Conservation (phyloP, 257 asterid genomes). For the Ballota nigra region DNA sequence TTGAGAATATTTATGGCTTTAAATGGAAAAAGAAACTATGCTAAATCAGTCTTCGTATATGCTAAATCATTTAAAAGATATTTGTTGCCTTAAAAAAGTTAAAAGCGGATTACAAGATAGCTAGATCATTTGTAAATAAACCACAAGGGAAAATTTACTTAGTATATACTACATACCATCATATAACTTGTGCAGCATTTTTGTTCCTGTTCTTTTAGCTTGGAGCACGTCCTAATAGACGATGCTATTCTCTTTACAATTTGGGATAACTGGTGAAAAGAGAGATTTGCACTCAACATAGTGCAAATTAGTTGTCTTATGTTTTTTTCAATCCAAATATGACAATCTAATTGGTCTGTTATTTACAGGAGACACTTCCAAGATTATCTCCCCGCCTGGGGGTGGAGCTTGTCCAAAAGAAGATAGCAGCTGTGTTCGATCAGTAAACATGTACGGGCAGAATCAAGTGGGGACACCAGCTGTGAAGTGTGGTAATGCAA, state of each 20-base stretch:
- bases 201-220: background rate
- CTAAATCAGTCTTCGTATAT: too few species aligned
- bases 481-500: too few species aligned
- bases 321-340: background rate
- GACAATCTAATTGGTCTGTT: background rate
- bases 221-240: background rate
- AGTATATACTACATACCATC: too few species aligned
- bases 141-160: too few species aligned
- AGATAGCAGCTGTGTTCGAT: conserved; percentile 64
- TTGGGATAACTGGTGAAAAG: background rate
- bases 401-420: conserved; percentile 73
- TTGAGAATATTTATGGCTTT: too few species aligned
- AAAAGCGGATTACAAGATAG: too few species aligned
- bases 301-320: background rate
- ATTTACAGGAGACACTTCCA: conserved; percentile 69
- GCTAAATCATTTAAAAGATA: too few species aligned
- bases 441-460: conserved; percentile 7
- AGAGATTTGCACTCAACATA: background rate
- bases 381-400: conserved; percentile 89
- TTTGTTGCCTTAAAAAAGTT: too few species aligned
- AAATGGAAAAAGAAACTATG: too few species aligned
- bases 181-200: background rate
- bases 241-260: background rate
- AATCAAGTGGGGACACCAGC: too few species aligned
- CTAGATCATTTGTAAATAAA: too few species aligned